Evolutionary conservation across 2,329 filamentous ascomycete genomes (phyloP), one percentile per base, ranked within the genome.

Genomic region (Trichoderma afroharzianum): DNA sequence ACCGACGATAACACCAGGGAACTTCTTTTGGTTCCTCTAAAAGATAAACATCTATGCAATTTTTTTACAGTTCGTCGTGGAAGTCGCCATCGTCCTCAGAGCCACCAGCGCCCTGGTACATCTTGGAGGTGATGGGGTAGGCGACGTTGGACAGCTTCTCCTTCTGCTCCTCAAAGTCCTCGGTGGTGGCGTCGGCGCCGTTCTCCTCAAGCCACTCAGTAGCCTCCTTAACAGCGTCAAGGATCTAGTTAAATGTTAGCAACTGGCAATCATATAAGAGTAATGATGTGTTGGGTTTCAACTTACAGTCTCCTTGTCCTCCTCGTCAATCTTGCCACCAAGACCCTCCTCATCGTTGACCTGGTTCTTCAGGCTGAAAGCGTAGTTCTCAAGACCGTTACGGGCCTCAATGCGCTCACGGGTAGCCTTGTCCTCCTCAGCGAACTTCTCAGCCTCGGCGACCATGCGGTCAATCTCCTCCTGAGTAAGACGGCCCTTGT

Each of bases 401-500:
- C 95, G 92, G 78, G 95, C 92, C 87, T 98, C 95, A 78, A 99
- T 97, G 86, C 95, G 95, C 87, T 96, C 93, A 82, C 94, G 94
- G 80, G 93, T 97, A 75, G 95, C 95, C 91, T 98, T 98, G 88
- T 99, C 96, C 86, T 98, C 96, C 84, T 99, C 96, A 81, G 96
- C 96, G 82, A 95, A 98, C 87, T 98, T 93, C 90, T 98, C 96
- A 73, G 96, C 96, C 86, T 99, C 96, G 77, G 92, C 91, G 75
- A 99, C 94, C 96, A 99, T 99, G 84, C 96, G 96, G 84, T 98
- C 95, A 78, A 99, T 99, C 84, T 99, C 96, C 78, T 99, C 96
- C 80, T 92, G 92, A 78, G 92, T 94, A 67, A 99, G 92, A 83
- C 96, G 95, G 77, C 96, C 96, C 91, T 98, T 98, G 87, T 99